Base-by-base conservation (phyloP, 2,329 filamentous ascomycete genomes). In the Penicillium sp. region DNA sequence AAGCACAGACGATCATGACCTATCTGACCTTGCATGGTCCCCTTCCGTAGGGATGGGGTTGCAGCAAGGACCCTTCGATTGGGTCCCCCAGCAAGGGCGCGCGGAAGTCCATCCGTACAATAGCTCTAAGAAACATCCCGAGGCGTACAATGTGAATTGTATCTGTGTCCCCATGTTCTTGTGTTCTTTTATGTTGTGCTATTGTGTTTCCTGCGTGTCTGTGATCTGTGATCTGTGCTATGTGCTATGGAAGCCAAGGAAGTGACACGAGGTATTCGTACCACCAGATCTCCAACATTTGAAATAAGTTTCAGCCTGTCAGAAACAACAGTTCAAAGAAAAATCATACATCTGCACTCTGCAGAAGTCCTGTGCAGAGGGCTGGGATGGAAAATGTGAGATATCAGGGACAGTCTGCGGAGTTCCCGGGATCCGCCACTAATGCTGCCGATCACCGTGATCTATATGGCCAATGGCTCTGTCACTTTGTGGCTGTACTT, bases 11-110 rank as follows among this genome's bases (percentile, higher is more conserved):
- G 54, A 59, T 64, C 67, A 64, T 66, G 66, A 64, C 67, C 69
- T 70, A 72, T 70, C 69, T 61, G 63, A 69, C 72, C 73, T 75
- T 75, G 70, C 73, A 75, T 75, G 62, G 64, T 69, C 60, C 65
- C 66, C 68, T 69, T 72, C 65, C 65, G 41, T 69, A 70, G 71
- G 70, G 67, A 72, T 70, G 67, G 62, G 53, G 59, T 51, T 60
- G 61, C 62, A 64, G 63, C 62, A 67, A 65, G 66, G 65, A 61
- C 67, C 65, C 61, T 61, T 59, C 69, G 67, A 63, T 66, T 61
- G 64, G 59, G 55, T 46, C 45, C 47, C 43, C 62, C 66, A 68
- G 68, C 65, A 65, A 67, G 65, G 58, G 65, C 59, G 65, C 60
- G 65, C 70, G 72, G 68, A 72, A 69, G 43, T 36, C 25, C 33